phyloP scores from a whole-genome alignment of 768 basidiomycete genomes.

The Lentinula aciculospora region DNA sequence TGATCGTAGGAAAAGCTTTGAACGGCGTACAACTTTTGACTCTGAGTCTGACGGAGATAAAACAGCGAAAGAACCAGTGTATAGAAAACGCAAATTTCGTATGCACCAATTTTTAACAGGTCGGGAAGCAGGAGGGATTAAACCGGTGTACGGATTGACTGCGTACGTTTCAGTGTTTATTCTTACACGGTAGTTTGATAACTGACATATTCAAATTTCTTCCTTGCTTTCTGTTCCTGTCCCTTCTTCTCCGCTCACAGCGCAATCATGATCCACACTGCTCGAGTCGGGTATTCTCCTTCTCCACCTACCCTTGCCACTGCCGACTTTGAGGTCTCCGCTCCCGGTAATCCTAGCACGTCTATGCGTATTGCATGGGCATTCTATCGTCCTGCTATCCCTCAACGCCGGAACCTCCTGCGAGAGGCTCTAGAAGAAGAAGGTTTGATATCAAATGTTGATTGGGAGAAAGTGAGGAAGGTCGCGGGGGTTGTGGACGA shows the following conservation, averaged over 20 bases:
- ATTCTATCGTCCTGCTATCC: neutral
- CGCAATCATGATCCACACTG: conserved; percentile 38
- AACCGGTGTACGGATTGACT: conserved; percentile 86
- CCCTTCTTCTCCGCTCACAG: conserved; percentile 17
- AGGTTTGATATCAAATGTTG: neutral
- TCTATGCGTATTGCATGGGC: conserved; percentile 6
- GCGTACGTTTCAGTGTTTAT: conserved; percentile 47
- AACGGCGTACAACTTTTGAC: neutral
- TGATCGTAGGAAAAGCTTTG: neutral
- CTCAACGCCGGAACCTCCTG: neutral
- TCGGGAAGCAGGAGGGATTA: conserved; percentile 76
- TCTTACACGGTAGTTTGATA: neutral
- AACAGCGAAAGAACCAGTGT: neutral
- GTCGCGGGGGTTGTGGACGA: neutral
- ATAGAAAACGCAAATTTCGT: conserved; percentile 34
- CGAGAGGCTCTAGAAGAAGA: conserved; percentile 1
- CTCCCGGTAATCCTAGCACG: conserved; percentile 17
- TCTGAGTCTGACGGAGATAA: neutral
- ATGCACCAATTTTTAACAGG: conserved; percentile 84
- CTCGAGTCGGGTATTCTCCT: conserved; percentile 38
- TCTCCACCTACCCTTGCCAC: conserved; percentile 17
- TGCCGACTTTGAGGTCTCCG: conserved; percentile 33
- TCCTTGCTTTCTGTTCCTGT: neutral
- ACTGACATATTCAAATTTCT: neutral
- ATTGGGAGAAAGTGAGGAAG: neutral